Base-by-base conservation (phyloP, 1,284 basidiomycete species). In the Trichosporon coremiiforme region DNA sequence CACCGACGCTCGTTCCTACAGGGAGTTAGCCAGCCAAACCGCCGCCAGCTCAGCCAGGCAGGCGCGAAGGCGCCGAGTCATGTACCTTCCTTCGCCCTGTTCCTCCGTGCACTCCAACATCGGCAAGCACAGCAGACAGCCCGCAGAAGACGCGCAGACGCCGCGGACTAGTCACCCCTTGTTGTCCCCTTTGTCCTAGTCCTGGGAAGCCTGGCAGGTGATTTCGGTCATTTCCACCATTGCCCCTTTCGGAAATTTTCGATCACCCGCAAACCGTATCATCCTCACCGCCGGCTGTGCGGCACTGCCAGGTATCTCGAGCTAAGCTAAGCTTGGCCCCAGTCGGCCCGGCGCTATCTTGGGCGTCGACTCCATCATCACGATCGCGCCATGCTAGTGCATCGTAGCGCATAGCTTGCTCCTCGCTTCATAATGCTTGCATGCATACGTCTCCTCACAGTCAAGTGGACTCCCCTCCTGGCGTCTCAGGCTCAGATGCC, bases 221-320 rank as follows among this genome's bases (percentile, higher is more conserved):
- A 62, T 33, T 15, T 62, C 57, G 57, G 57, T 33, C 29, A 62
- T 62, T 62, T 62, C 57, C 57, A 17, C 31, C 25, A 33, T 62
- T 33, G 29, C 57, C 29, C 15, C 57, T 17, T 53, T 25, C 50
- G 57, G 29, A 33, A 62, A 31, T 33, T 33, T 62, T 33, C 15
- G 7, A 5, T 95, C 67, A 95, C 96, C 25, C 38, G 95, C 98
- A 82, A 86, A 86, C 75, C 98, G 98, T 80, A 90, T 98, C 69
- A 98, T 99, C 5, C 17, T 13, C 29, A 31, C n/a, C 25, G 0
- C 96, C 15, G 25, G 25, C 25, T 25, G 25, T 25, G 25, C 25
- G 25, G 25, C 25, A 25, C 25, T 25, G 25, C 25, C 25, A 25
- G 25, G 25, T 25, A 33, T 35, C 57, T 7, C 15, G 20, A 62